Conservation (phyloP, 2,329 filamentous ascomycete species). For the Lomentospora prolificans region DNA sequence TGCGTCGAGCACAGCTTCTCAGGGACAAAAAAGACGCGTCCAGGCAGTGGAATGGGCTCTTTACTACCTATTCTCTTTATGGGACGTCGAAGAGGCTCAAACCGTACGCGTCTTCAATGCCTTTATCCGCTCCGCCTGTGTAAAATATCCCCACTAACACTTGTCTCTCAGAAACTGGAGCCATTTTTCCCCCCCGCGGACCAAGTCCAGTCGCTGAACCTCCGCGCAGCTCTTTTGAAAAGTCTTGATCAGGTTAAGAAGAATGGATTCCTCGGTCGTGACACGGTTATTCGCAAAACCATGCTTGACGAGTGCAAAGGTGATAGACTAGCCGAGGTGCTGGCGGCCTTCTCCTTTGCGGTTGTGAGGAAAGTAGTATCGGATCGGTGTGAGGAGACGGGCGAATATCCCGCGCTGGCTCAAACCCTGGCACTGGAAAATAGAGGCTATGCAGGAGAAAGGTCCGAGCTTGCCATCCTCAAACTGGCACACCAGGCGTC, state of each 20-base stretch:
- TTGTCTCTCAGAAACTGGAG: slow-evolving; percentile 66
- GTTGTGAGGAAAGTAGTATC: slow-evolving; percentile 64
- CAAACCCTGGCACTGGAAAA: slow-evolving; percentile 49
- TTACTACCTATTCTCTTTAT: slow-evolving; percentile 77
- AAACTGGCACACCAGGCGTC: slow-evolving; percentile 64
- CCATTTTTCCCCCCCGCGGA: slow-evolving; percentile 88
- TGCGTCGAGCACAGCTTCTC: slow-evolving; percentile 44
- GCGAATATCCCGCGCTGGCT: slow-evolving; percentile 36
- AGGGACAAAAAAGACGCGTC: slow-evolving; percentile 74
- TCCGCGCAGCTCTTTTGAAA: slow-evolving; percentile 74
- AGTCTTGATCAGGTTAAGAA: slow-evolving; percentile 81
- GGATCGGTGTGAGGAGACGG: slow-evolving; percentile 26
- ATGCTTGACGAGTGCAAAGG: slow-evolving; percentile 97
- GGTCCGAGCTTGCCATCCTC: slow-evolving; percentile 50
- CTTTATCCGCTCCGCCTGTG: background rate
- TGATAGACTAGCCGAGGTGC: slow-evolving; percentile 77
- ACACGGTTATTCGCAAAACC: slow-evolving; percentile 76
- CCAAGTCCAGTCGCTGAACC: slow-evolving; percentile 80
- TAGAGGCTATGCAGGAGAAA: slow-evolving; percentile 45
- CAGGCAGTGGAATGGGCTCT: slow-evolving; percentile 81
- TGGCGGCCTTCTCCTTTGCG: slow-evolving; percentile 73
- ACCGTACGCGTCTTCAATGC: slow-evolving; percentile 40
- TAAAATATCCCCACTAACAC: slow-evolving; percentile 9
- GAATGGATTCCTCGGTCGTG: slow-evolving; percentile 69
- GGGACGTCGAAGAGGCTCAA: slow-evolving; percentile 66